Base-by-base conservation (phyloP, 2,329 filamentous ascomycete species). In the Fusarium palustre region DNA sequence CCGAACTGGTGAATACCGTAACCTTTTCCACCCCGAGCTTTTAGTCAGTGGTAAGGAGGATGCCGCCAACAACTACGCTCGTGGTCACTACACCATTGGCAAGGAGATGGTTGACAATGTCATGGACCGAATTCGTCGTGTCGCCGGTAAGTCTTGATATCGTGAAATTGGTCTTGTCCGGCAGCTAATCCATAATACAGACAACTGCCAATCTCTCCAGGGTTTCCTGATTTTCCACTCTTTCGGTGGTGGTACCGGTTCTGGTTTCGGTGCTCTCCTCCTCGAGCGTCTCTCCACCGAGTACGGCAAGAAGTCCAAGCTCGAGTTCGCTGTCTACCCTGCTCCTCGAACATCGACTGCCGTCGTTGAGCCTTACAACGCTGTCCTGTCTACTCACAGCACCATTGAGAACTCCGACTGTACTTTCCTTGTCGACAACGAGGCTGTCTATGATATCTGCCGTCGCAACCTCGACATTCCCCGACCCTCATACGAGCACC, bases 331-430 rank as follows among this genome's bases (percentile, higher is more conserved):
- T 74, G 87, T 92, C 64, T 92, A 92, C 83, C 90, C 90, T 69
- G 87, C 90, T 56, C 90, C 90, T 65, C 88, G 88, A 64, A 88
- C 90, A 69, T 90, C 90, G 43, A 91, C 89, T 39, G 88, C 90
- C 42, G 89, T 92, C 59, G 90, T 92, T 57, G 90, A 92, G 84
- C 90, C 90, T 31, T 92, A 92, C 84, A 92, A 92, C 75, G 89
- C 90, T 65, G 89, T 92, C 61, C 84, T 92, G 68, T 91, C 90
- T 46, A 92, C 90, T 59, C 90, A 92, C 84, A 91, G 88, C 84
- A 92, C 90, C 64, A 91, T 92, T 66, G 90, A 92, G 84, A 90
- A 92, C 84, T 88, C 90, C n/a, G 90, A 92, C 83, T 92, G 90
- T 79, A 91, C 90, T n/a, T 92, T 92, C 84, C 82, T 92, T 49